A percentile compares a stretch with the other conserved stretches of the same genome.
Evolutionary conservation across 2,329 filamentous ascomycete species (phyloP).

Genomic region (Trematosphaeria pertusa): DNA sequence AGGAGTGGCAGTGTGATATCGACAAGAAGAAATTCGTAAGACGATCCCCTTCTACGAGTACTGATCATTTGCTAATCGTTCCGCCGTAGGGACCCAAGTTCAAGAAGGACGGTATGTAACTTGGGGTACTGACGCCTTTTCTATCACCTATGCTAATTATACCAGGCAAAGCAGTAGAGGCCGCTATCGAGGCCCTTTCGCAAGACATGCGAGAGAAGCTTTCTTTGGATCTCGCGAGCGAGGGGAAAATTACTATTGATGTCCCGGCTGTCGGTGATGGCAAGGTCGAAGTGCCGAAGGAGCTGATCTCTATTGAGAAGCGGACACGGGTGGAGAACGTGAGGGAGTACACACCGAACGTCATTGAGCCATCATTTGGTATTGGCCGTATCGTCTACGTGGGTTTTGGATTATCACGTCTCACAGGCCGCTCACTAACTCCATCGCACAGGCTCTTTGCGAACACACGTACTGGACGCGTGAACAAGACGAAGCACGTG

Average conservation of each 20-base stretch:
- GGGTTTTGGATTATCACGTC: too few species aligned
- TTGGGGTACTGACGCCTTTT: too few species aligned
- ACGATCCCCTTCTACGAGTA: too few species aligned
- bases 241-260: constrained; percentile 78
- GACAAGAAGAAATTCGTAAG: constrained; percentile 98
- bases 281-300: constrained; percentile 79
- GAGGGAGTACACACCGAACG: constrained; percentile 92
- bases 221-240: constrained; percentile 73
- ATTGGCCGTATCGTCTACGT: constrained; percentile 92
- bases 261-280: constrained; percentile 72
- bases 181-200: constrained; percentile 74
- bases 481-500: constrained; percentile 81
- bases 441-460: constrained; percentile 84
- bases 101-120: constrained; percentile 90
- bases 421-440: constrained; percentile 41
- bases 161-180: constrained; percentile 84
- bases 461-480: constrained; percentile 97
- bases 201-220: constrained; percentile 85
- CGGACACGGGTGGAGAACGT: constrained; percentile 81
- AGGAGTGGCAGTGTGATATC: constrained; percentile 87
- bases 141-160: too few species aligned
- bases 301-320: constrained; percentile 84
- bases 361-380: constrained; percentile 97
- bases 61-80: too few species aligned
- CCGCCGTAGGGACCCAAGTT: constrained; percentile 90